These are phyloP conservation scores for Venustampulla echinocandica DNA, from an alignment of 495 filamentous ascomycete species.

Conservation along the genomic window DNA sequence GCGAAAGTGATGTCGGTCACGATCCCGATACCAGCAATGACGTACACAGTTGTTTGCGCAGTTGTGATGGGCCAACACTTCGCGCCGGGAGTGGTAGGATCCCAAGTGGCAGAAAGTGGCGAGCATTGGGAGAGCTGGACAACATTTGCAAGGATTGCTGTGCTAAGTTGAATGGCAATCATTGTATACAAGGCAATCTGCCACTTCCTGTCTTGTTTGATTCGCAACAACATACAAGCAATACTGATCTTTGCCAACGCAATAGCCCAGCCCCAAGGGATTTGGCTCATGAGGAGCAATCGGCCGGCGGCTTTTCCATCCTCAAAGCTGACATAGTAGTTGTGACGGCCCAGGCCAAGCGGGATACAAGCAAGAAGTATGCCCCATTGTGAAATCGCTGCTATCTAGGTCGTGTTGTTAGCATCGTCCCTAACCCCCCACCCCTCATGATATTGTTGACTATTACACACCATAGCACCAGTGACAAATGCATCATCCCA, in stretches of 20 bases:
- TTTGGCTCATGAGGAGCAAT: constrained; percentile 21
- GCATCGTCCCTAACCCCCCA: background rate
- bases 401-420: too few relatives aligned
- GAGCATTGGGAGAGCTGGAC: constrained; percentile 23
- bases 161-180: constrained; percentile 20
- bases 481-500: background rate
- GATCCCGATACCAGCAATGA: constrained; percentile 22
- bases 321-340: constrained; percentile 16
- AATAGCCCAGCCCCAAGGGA: constrained; percentile 21
- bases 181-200: constrained; percentile 18
- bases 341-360: constrained; percentile 26
- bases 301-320: constrained; percentile 18
- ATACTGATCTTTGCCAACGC: constrained; percentile 28
- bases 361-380: constrained; percentile 9
- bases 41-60: constrained; percentile 20
- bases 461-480: background rate
- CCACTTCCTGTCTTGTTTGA: constrained; percentile 23
- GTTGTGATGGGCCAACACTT: constrained; percentile 15
- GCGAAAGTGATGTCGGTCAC: constrained; percentile 25
- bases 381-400: constrained; percentile 8
- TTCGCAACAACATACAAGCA: constrained; percentile 26
- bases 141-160: constrained; percentile 18
- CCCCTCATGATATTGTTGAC: background rate
- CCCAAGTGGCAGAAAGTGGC: constrained; percentile 24
- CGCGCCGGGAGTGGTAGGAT: constrained; percentile 15